These are phyloP conservation scores for Actinomortierella ambigua DNA, from an alignment of 371 early-diverging fungal genomes.

Conservation along the genomic window DNA sequence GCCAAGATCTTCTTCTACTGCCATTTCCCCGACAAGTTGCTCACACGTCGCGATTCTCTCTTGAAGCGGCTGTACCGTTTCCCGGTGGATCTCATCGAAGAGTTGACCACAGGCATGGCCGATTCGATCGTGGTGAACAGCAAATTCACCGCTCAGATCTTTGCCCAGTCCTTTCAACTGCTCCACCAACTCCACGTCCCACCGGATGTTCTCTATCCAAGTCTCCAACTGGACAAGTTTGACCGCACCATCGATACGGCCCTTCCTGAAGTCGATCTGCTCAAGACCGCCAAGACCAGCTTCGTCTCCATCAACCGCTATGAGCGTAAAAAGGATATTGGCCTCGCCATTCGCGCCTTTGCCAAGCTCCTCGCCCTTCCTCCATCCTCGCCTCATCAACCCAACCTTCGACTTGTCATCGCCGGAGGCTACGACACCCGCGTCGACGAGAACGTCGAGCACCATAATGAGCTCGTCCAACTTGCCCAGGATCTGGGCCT, in stretches of 20 bases:
- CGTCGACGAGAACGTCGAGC: conserved; percentile 85
- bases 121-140: conserved; percentile 92
- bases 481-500: conserved; percentile 57
- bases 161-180: conserved; percentile 69
- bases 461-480: conserved; percentile 71
- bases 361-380: conserved; percentile 44
- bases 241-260: conserved; percentile 58
- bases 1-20: conserved; percentile 91
- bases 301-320: conserved; percentile 91
- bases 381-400: conserved; percentile 25
- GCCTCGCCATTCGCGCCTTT: conserved; percentile 81
- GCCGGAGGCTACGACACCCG: conserved; percentile 91
- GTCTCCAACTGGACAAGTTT: conserved; percentile 78
- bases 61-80: conserved; percentile 79
- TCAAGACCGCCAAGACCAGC: conserved; percentile 56
- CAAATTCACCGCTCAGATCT: conserved; percentile 84
- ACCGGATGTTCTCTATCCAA: conserved; percentile 87
- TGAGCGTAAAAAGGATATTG: conserved; percentile 94
- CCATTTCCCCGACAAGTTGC: conserved; percentile 93
- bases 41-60: conserved; percentile 66
- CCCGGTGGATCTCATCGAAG: conserved; percentile 87
- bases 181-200: conserved; percentile 44
- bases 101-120: conserved; percentile 83
- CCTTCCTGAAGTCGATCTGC: conserved; percentile 57
- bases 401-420: conserved; percentile 67